Conservation (phyloP, 83 land plant species). For the Picea abies region DNA sequence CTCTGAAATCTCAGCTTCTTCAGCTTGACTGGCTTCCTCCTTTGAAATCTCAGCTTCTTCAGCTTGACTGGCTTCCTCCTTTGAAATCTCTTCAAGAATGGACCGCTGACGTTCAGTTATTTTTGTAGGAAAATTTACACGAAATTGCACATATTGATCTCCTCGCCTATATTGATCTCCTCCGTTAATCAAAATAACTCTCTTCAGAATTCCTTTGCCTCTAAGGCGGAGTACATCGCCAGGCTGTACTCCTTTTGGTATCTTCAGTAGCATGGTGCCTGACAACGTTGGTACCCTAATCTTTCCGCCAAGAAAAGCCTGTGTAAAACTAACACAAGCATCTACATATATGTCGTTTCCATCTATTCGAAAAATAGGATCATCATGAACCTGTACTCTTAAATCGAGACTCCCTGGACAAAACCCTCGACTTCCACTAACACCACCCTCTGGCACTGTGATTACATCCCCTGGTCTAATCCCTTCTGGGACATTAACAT, state of each 20-base stretch:
- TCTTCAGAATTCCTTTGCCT: constrained; percentile 65
- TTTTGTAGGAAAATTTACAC: constrained; percentile 40
- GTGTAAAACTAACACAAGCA: too few relatives aligned
- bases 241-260: constrained; percentile 72
- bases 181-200: constrained; percentile 25
- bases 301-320: too few relatives aligned
- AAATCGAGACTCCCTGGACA: constrained; percentile 25
- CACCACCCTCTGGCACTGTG: constrained; percentile 55
- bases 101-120: constrained; percentile 15
- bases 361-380: too few relatives aligned
- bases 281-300: too few relatives aligned
- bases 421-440: constrained; percentile 40
- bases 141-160: constrained; percentile 67
- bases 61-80: constrained; percentile 12
- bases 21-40: too few relatives aligned
- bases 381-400: too few relatives aligned
- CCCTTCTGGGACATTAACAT: constrained; percentile 62
- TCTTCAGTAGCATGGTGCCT: constrained; percentile 22
- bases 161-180: constrained; percentile 24
- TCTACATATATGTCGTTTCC: too few relatives aligned
- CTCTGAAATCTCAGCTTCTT: too few relatives aligned
- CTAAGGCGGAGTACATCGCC: constrained; percentile 54
- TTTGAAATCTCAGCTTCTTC: background rate
- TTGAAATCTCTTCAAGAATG: constrained; percentile 14
- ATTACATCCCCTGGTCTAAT: constrained; percentile 65